These are phyloP conservation scores for Pleurotus tuoliensis DNA, from an alignment of 768 basidiomycete species.

Conservation along the genomic window DNA sequence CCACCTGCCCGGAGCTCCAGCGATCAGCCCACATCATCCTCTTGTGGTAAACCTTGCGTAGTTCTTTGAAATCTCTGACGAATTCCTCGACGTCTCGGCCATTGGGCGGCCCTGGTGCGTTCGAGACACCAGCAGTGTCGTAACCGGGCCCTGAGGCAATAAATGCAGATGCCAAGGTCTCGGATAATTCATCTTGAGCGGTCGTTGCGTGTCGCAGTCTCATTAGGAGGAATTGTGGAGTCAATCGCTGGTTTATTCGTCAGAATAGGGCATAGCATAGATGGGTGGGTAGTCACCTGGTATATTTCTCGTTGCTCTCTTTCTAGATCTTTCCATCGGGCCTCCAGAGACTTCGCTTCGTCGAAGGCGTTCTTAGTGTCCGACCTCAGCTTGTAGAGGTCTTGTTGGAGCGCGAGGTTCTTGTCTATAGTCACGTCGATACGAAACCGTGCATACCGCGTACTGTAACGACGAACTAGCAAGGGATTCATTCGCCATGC, in stretches of 20 bases:
- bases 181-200: conserved; percentile 87
- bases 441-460: no score
- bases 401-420: conserved; percentile 74
- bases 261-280: neutral
- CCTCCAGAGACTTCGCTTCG: conserved; percentile 77
- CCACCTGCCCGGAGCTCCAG: conserved; percentile 82
- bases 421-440: conserved; percentile 41
- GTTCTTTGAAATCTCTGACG: conserved; percentile 81
- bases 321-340: conserved; percentile 82
- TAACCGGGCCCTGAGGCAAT: conserved; percentile 41
- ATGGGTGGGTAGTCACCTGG: conserved; percentile 49
- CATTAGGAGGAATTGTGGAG: conserved; percentile 84
- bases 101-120: conserved; percentile 30
- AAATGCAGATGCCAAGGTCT: conserved; percentile 79
- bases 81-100: conserved; percentile 79
- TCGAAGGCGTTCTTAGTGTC: conserved; percentile 88
- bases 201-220: conserved; percentile 85
- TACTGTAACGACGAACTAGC: conserved; percentile 55
- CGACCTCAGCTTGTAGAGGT: conserved; percentile 67
- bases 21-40: conserved; percentile 83
- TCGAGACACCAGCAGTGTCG: conserved; percentile 17
- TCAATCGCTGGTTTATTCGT: conserved; percentile 57
- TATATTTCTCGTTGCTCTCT: conserved; percentile 87
- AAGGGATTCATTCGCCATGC: conserved; percentile 80
- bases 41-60: conserved; percentile 90